Conservation (phyloP, 192 early-diverging fungal species). For the Dissophora globulifera region DNA sequence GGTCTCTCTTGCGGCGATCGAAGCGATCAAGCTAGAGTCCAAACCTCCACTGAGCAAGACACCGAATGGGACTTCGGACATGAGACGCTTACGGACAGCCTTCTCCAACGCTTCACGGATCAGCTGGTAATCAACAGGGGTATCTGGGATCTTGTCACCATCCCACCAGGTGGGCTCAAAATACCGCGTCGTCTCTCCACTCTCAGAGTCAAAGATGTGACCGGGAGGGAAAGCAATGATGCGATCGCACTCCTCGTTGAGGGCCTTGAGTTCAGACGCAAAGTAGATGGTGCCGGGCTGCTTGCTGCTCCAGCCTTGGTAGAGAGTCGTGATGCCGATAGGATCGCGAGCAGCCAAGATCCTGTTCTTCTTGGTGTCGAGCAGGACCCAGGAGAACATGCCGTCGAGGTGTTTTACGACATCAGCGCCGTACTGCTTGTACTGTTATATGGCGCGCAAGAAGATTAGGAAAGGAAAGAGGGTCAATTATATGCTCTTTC, state of each 20-base stretch:
- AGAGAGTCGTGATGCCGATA: slow-evolving; percentile 98
- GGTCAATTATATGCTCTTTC: too few species aligned
- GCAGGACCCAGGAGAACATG: slow-evolving; percentile 96
- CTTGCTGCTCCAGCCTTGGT: slow-evolving; percentile 87
- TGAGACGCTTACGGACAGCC: slow-evolving; percentile 94
- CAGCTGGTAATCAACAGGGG: slow-evolving; percentile 71
- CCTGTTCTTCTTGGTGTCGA: slow-evolving; percentile 83
- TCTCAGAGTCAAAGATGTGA: slow-evolving; percentile 87
- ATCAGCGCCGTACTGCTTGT: slow-evolving; percentile 85
- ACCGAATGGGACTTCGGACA: slow-evolving; percentile 98
- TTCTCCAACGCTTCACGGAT: slow-evolving; percentile 85
- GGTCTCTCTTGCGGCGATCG: slow-evolving; percentile 90
- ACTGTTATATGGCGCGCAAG: too few species aligned
- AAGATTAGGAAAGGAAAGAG: background rate
- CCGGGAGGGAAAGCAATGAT: slow-evolving; percentile 98
- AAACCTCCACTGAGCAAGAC: slow-evolving; percentile 95
- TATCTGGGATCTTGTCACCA: slow-evolving; percentile 62
- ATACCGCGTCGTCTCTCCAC: slow-evolving; percentile 83
- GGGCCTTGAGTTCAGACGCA: slow-evolving; percentile 93
- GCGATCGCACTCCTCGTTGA: slow-evolving; percentile 97
- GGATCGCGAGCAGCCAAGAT: slow-evolving; percentile 96
- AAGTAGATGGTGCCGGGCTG: slow-evolving; percentile 92
- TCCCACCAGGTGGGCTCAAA: slow-evolving; percentile 95
- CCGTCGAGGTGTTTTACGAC: slow-evolving; percentile 91
- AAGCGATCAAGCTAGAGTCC: slow-evolving; percentile 95